phyloP scores from a whole-genome alignment of 169 alveolate species.

The Cryptosporidium viatorum region DNA sequence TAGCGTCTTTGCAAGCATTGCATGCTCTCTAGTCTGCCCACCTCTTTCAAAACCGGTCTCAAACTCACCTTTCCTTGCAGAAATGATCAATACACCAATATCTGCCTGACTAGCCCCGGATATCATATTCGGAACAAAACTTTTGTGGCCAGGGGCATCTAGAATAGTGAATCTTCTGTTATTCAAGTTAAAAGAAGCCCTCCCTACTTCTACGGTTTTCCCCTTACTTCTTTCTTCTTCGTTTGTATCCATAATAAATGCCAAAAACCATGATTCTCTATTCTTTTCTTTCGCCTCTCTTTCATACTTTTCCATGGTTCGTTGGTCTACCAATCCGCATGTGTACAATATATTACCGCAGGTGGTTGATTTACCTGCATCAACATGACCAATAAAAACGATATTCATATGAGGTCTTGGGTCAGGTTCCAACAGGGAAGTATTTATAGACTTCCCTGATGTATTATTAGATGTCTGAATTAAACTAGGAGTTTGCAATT shows the following conservation, averaged over 20 bases:
- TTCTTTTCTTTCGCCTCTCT: conserved; percentile 98
- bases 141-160: conserved; percentile 99
- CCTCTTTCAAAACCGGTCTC: conserved; percentile 99
- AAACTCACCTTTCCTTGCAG: conserved; percentile 97
- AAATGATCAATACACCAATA: conserved; percentile 97
- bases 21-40: conserved; percentile 99
- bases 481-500: not conserved
- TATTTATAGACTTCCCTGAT: not conserved
- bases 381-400: conserved; percentile 99
- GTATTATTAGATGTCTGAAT: not conserved
- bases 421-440: conserved; percentile 82
- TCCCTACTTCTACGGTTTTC: conserved; percentile 99
- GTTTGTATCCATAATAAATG: conserved; percentile 98
- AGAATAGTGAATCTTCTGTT: conserved; percentile 95
- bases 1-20: conserved; percentile 97
- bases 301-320: conserved; percentile 96
- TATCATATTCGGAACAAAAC: conserved; percentile 99
- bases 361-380: conserved; percentile 99
- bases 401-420: conserved; percentile 92
- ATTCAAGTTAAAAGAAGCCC: conserved; percentile 94
- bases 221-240: conserved; percentile 98
- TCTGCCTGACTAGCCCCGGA: conserved; percentile 99
- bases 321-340: conserved; percentile 94
- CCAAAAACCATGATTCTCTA: conserved; percentile 99
- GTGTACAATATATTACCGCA: conserved; percentile 94